phyloP scores from a whole-genome alignment of 129 eudicot genomes.

The Pulicaria dysenterica region DNA sequence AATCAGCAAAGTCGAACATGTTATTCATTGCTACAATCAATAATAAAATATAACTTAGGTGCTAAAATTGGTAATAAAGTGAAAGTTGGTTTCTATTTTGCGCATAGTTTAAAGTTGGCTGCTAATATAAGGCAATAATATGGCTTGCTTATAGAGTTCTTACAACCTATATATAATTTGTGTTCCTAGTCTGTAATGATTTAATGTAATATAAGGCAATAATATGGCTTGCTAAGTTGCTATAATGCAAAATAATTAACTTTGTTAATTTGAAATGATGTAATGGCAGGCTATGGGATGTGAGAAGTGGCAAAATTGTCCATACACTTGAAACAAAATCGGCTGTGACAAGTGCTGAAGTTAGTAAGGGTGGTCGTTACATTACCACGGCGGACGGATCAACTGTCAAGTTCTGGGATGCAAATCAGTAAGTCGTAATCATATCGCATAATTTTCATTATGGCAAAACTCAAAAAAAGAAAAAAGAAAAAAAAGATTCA shows the following conservation, averaged over 20 bases:
- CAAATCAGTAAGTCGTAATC: conserved; percentile 65
- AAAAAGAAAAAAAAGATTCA: neutral
- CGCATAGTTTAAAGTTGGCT: too few species aligned
- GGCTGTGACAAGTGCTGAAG: conserved; percentile 84
- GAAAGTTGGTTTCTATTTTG: too few species aligned
- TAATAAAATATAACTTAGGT: too few species aligned
- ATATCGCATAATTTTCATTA: neutral
- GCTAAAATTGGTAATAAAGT: too few species aligned
- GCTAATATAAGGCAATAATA: neutral
- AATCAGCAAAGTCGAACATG: too few species aligned
- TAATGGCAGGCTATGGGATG: conserved; percentile 74
- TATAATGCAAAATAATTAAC: conserved; percentile 1
- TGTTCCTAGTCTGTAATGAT: neutral
- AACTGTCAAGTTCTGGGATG: conserved; percentile 85
- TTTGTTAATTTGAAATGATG: conserved; percentile 5
- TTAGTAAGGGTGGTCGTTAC: conserved; percentile 81
- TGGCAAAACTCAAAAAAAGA: neutral
- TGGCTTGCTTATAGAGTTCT: neutral
- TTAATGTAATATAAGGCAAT: conserved; percentile 6
- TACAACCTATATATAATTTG: neutral
- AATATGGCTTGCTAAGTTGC: neutral
- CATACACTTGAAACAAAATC: conserved; percentile 80
- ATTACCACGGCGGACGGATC: conserved; percentile 86
- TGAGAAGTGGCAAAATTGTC: conserved; percentile 75
- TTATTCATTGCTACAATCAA: too few species aligned